Evolutionary conservation across 2,329 filamentous ascomycete species (phyloP), one percentile per base, ranked within the genome.

Genomic region (Trichoderma arundinaceum): DNA sequence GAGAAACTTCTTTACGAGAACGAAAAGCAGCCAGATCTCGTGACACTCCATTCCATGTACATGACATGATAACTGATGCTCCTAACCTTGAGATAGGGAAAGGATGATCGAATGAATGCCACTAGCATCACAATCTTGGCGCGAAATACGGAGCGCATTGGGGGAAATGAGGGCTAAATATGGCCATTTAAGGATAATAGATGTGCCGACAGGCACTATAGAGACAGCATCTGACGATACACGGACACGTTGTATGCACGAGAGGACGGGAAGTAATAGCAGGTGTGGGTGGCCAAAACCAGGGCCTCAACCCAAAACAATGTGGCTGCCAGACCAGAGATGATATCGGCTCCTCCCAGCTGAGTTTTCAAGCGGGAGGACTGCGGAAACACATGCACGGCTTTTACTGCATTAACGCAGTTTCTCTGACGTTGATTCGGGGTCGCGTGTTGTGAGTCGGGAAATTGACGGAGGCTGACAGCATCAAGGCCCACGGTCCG

Each of bases 51-150:
- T 7, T 17, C 10, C 15, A 4, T 2, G 0, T 19, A 35, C 43
- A 61, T 61, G 48, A 35, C 48, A 62, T 35, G 44, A 51, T 8
- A 10, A 28, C 59, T 52, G 22, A 51, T 8, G 38, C 48, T 44
- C 53, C 59, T n/a, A 52, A 52, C 58, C 39, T n/a, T 43, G 44
- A 59, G 56, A 38, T n/a, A 19, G 44, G 41, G 38, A n/a, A 39
- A 54, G 17, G 33, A 54, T 28, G 48, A 51, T 51, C 17, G 38
- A 53, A 19, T 28, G 17, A 28, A 44, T 13, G 17, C 39, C 39
- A 54, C 39, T 63, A 54, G 39, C 44, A 41, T 48, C 38, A 17
- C 38, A 53, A 33, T 22, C 28, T 44, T 22, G 46, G 48, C 59
- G 49, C 48, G 53, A 43, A 53, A 44, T 62, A 62, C 59, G 46